phyloP scores from a whole-genome alignment of 495 filamentous ascomycete species.

The Chaetomium cochliodes region DNA sequence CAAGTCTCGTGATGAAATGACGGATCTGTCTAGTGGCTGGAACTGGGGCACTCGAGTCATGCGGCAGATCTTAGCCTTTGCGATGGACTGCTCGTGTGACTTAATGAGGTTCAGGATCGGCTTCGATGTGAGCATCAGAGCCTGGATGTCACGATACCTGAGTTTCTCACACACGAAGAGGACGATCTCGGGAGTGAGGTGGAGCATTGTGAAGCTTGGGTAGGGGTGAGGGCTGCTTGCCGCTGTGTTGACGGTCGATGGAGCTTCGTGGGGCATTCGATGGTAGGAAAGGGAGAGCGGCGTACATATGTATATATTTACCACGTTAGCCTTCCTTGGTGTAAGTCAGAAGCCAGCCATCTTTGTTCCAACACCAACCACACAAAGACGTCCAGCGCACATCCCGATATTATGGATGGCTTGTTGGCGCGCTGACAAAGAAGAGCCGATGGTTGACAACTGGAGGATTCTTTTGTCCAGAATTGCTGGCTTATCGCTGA shows the following conservation, averaged over 20 bases:
- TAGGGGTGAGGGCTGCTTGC: too few relatives aligned
- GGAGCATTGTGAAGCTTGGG: too few relatives aligned
- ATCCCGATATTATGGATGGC: background rate
- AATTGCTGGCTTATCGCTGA: too few relatives aligned
- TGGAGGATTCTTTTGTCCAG: too few relatives aligned
- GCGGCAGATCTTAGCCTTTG: background rate
- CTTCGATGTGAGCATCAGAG: background rate
- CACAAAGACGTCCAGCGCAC: background rate
- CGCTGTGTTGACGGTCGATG: too few relatives aligned
- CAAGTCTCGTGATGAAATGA: background rate
- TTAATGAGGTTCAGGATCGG: background rate
- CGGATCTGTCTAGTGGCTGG: background rate
- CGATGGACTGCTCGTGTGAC: conserved; percentile 2
- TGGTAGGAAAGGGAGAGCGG: background rate
- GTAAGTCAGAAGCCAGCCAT: background rate
- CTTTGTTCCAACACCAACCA: background rate
- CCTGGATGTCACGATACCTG: background rate
- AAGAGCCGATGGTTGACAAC: background rate
- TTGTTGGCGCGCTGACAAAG: background rate
- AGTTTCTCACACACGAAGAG: background rate
- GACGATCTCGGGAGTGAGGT: too few relatives aligned
- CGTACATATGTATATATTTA: background rate
- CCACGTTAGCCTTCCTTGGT: too few relatives aligned
- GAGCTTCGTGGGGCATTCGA: too few relatives aligned
- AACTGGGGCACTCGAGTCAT: background rate